These are phyloP conservation scores for Irpex lacteus DNA, from an alignment of 1,284 basidiomycete species.

Conservation along the genomic window DNA sequence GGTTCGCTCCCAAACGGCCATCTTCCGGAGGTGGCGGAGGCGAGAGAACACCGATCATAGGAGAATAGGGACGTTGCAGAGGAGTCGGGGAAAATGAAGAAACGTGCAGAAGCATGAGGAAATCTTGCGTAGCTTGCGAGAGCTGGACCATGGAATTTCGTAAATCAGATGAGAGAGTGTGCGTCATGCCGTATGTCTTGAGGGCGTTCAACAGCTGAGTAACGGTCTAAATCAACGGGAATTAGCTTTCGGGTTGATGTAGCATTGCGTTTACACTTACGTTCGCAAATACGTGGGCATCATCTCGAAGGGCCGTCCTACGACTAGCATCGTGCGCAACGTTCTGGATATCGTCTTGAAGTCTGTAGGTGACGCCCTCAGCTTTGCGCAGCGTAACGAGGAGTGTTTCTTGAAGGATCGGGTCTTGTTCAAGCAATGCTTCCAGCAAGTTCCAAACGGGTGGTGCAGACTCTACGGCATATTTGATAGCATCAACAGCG, in stretches of 20 bases:
- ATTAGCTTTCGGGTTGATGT: background rate
- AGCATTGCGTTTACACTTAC: slow-evolving; percentile 32
- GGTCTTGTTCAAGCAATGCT: slow-evolving; percentile 48
- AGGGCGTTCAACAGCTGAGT: slow-evolving; percentile 66
- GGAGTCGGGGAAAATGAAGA: slow-evolving; percentile 69
- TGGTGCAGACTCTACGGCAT: slow-evolving; percentile 68
- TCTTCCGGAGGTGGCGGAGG: slow-evolving; percentile 37
- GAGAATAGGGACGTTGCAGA: slow-evolving; percentile 57
- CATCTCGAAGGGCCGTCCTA: slow-evolving; percentile 59
- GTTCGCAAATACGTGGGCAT: slow-evolving; percentile 73
- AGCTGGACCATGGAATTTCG: slow-evolving; percentile 68
- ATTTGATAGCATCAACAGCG: slow-evolving; percentile 64
- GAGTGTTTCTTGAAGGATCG: slow-evolving; percentile 40
- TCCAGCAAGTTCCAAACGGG: slow-evolving; percentile 72
- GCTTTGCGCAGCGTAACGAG: slow-evolving; percentile 53
- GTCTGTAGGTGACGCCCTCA: slow-evolving; percentile 51
- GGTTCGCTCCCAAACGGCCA: slow-evolving; percentile 40
- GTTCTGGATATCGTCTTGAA: slow-evolving; percentile 54
- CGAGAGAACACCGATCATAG: slow-evolving; percentile 36
- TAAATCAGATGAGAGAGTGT: slow-evolving; percentile 53
- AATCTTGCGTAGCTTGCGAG: slow-evolving; percentile 75
- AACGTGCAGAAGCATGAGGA: slow-evolving; percentile 74
- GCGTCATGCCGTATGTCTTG: slow-evolving; percentile 54
- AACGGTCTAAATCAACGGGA: slow-evolving; percentile 46
- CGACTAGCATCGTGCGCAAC: slow-evolving; percentile 47